Percentiles rank a stretch among this genome's conserved stretches.
These are phyloP conservation scores for Fonsecaea erecta DNA, from an alignment of 2,329 filamentous ascomycete genomes.

Conservation along the genomic window DNA sequence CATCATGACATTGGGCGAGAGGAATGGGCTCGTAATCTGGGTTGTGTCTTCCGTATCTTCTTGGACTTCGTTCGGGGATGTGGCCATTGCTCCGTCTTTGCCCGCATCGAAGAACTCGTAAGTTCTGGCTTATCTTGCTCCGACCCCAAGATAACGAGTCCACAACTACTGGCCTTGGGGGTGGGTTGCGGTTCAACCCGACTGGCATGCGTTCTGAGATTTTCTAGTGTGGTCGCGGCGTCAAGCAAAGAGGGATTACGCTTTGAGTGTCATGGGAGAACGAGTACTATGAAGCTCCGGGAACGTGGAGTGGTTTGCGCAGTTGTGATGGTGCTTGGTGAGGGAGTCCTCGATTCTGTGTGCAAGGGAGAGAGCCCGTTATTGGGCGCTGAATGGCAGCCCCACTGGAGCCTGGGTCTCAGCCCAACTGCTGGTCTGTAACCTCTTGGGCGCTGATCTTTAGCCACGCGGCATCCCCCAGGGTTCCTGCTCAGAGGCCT, in stretches of 20 bases:
- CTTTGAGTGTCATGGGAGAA: background rate
- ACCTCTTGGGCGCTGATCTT: background rate
- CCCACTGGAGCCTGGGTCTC: background rate
- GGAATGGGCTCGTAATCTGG: background rate
- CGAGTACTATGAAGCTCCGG: background rate
- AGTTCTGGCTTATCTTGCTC: background rate
- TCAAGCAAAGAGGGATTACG: background rate
- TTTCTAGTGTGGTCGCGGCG: slow-evolving; percentile 1
- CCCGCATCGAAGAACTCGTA: background rate
- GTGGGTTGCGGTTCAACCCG: background rate
- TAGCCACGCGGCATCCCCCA: slow-evolving; percentile 4
- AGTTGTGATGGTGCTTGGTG: background rate
- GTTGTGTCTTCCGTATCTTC: background rate
- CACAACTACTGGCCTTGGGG: background rate
- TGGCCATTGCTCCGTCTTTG: background rate
- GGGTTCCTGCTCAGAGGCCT: background rate
- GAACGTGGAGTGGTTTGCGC: background rate
- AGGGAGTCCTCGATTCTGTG: too few relatives aligned
- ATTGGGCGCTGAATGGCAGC: background rate
- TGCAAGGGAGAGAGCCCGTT: too few relatives aligned
- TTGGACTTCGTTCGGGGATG: background rate
- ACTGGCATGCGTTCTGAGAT: background rate
- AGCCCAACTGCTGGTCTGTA: slow-evolving; percentile 1
- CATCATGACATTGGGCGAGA: background rate
- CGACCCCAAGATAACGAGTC: background rate